Percentiles rank a stretch among this genome's conserved stretches.
These are phyloP conservation scores for Mycena belliarum DNA, from an alignment of 768 basidiomycete genomes.

Conservation along the genomic window DNA sequence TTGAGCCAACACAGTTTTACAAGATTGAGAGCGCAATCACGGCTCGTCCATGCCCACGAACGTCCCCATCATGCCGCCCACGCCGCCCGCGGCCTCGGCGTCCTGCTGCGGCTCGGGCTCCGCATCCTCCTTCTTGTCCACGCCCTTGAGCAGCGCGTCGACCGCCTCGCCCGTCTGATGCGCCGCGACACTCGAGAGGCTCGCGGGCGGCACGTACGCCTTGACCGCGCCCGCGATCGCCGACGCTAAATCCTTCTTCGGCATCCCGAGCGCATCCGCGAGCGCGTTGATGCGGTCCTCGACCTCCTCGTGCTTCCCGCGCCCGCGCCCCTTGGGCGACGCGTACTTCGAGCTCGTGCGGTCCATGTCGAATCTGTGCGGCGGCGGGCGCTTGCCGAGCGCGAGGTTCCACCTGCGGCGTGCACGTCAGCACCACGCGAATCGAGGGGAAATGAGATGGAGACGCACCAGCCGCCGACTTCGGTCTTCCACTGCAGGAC, in stretches of 20 bases:
- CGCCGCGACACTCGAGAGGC: slow-evolving; percentile 54
- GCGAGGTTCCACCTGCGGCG: slow-evolving; percentile 49
- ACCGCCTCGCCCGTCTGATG: slow-evolving; percentile 48
- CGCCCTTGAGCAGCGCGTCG: slow-evolving; percentile 35
- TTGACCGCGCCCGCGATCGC: slow-evolving; percentile 64
- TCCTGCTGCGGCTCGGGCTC: slow-evolving; percentile 3
- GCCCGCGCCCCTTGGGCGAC: slow-evolving; percentile 1
- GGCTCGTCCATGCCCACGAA: slow-evolving; percentile 54
- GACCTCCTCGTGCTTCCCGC: slow-evolving; percentile 33
- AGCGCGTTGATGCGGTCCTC: slow-evolving; percentile 61
- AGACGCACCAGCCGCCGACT: slow-evolving; percentile 52
- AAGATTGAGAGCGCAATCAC: slow-evolving; percentile 15
- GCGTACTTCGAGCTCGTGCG: not conserved
- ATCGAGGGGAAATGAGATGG: not conserved
- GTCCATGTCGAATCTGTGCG: slow-evolving; percentile 8
- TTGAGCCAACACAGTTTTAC: not conserved
- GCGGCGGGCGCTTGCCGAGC: slow-evolving; percentile 38
- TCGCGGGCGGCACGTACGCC: slow-evolving; percentile 60
- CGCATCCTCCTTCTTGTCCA: not conserved
- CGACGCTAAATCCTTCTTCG: slow-evolving; percentile 57
- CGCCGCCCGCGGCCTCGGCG: slow-evolving; percentile 24
- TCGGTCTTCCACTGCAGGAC: slow-evolving; percentile 49
- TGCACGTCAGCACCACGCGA: not conserved
- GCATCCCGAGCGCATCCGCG: slow-evolving; percentile 63
- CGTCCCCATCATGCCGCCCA: slow-evolving; percentile 32